Evolutionary conservation across 345 rosid species (phyloP), one percentile per base, ranked within the genome.

Genomic region (Nasturtium officinale): DNA sequence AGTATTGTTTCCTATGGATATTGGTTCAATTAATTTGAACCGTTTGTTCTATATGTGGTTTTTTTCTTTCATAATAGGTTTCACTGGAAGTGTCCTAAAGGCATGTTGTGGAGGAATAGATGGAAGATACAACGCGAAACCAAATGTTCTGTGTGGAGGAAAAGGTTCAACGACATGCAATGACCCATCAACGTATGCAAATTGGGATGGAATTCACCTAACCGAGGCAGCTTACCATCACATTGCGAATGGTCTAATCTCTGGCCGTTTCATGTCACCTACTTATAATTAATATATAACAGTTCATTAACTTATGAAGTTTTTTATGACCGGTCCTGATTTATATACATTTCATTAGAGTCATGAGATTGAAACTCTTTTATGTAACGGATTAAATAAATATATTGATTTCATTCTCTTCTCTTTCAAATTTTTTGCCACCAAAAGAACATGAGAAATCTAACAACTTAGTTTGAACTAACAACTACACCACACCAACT

Each of bases 131-230:
- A 85, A 90, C 47, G 87, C 78, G 77, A 81, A 86, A 23, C 67
- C 64, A 20, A 80, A 82, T 1, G 86, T 83, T 6, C 65, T 78
- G 17, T 90, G 96, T 5, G 90, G 92, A 4, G 80, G 78, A 64
- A 52, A 15, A 0, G 89, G 89, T 25, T 86, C 96, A 4, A 78
- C 32, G 12, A 77, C 83, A 7, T 90, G 90, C 21, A 1, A 54
- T 45, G 47, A 83, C 64, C 96, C 89, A 11, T 79, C 82, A 0
- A 53, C 67, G 17, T 79, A 67, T 16, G 80, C 83, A n/a, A 86
- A 80, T 53, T 90, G 96, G 92, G 96, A 90, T 32, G 96, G 90
- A 10, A 76, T 87, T 48, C 92, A 87, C 80, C 66, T 86, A 38
- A 90, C 96, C 6, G 92, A 89, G 30, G 89, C 92, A 15, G 92